These are phyloP conservation scores for Mycena floridula DNA, from an alignment of 768 basidiomycete genomes.

Conservation along the genomic window DNA sequence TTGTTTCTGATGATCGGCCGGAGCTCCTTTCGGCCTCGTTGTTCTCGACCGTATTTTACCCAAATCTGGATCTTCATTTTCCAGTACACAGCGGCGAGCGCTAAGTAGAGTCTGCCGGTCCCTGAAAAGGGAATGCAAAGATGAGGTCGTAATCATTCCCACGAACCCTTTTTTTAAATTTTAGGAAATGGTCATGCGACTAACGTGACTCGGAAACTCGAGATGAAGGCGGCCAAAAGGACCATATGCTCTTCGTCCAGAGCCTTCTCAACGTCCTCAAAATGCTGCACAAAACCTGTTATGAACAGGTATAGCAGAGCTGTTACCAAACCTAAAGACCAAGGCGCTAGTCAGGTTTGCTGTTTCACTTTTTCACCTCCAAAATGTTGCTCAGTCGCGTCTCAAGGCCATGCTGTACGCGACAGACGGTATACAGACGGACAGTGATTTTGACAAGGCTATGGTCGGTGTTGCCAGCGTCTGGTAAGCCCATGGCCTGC, in stretches of 20 bases:
- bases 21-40: too few relatives aligned
- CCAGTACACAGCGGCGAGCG: too few relatives aligned
- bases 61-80: too few relatives aligned
- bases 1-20: too few relatives aligned
- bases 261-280: slow-evolving; percentile 30
- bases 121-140: too few relatives aligned
- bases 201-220: too few relatives aligned
- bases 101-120: too few relatives aligned
- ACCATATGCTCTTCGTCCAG: slow-evolving; percentile 27
- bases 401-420: slow-evolving; percentile 95
- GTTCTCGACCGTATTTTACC: too few relatives aligned
- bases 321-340: slow-evolving; percentile 88
- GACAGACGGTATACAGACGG: slow-evolving; percentile 81
- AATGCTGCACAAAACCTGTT: slow-evolving; percentile 33
- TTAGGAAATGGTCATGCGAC: too few relatives aligned
- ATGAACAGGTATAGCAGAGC: slow-evolving; percentile 72
- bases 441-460: slow-evolving; percentile 87
- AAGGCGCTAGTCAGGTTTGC: slow-evolving; percentile 87
- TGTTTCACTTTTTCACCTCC: neutral
- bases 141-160: too few relatives aligned
- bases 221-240: too few relatives aligned
- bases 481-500: slow-evolving; percentile 56
- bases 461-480: slow-evolving; percentile 98
- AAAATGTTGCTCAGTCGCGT: neutral
- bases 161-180: too few relatives aligned